A percentile compares a stretch with the other conserved stretches of the same genome.
Conservation (phyloP, 306 rosid species). For the Cercis canadensis region DNA sequence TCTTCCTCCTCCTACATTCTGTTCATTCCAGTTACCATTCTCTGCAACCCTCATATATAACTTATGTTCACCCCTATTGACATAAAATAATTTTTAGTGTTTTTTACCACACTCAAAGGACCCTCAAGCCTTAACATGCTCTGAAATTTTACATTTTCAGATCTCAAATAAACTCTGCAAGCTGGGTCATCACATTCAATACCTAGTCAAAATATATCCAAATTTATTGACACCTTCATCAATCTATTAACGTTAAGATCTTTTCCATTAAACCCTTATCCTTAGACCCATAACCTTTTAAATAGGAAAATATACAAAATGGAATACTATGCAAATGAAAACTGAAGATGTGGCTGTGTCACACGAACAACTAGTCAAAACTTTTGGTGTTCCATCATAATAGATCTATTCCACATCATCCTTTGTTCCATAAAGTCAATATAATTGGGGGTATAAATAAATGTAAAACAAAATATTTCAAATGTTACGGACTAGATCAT, state of each 20-base stretch:
- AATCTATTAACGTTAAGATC: conserved; percentile 2
- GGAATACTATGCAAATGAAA: neutral
- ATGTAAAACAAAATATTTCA: conserved; percentile 16
- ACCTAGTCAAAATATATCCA: neutral
- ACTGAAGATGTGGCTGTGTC: conserved; percentile 2
- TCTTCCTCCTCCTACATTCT: too few relatives aligned
- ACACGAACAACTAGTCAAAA: too few relatives aligned
- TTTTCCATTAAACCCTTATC: too few relatives aligned
- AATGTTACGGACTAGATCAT: conserved; percentile 15
- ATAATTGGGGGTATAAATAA: conserved; percentile 24
- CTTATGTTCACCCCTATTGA: neutral
- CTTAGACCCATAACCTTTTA: too few relatives aligned
- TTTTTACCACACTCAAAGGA: neutral
- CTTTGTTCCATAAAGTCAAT: conserved; percentile 11
- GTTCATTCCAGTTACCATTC: too few relatives aligned
- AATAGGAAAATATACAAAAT: too few relatives aligned
- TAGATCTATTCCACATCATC: conserved; percentile 21
- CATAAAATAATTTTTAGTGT: neutral
- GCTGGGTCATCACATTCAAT: conserved; percentile 4
- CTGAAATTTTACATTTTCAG: neutral
- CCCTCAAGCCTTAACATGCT: neutral
- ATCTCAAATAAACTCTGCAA: conserved; percentile 6
- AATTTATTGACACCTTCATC: neutral
- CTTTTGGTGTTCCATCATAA: neutral
- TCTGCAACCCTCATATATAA: too few relatives aligned